Percentiles rank a stretch among this genome's conserved stretches.
phyloP scores from a whole-genome alignment of 2,329 filamentous ascomycete genomes.

The Calonectria honghensis region DNA sequence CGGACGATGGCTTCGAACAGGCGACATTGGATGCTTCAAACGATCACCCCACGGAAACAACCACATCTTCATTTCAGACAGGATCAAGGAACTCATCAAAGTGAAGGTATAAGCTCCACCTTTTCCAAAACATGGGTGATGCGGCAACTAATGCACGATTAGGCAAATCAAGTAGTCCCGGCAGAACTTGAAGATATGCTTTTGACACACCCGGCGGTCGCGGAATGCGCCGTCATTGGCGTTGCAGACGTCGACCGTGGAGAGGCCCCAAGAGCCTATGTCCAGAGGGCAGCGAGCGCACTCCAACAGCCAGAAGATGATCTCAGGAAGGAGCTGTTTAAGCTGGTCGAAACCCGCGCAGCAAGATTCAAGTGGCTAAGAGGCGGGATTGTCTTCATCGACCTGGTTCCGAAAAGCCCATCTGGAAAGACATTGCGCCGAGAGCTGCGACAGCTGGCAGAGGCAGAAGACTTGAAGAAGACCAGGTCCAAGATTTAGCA shows the following conservation, averaged over 20 bases:
- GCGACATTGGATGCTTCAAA: conserved; percentile 10
- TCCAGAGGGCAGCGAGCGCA: neutral
- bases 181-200: conserved; percentile 6
- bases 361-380: conserved; percentile 8
- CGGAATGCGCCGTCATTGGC: conserved; percentile 11
- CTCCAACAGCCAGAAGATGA: neutral
- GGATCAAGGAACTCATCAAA: conserved; percentile 18
- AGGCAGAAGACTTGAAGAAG: neutral
- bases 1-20: neutral
- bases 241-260: neutral
- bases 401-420: conserved; percentile 1
- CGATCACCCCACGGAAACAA: neutral
- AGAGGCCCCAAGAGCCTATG: neutral
- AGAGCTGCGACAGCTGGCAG: neutral
- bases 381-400: conserved; percentile 3
- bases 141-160: neutral
- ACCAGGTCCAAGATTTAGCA: neutral
- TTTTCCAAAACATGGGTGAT: too few relatives aligned
- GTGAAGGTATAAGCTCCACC: neutral
- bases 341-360: neutral
- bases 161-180: conserved; percentile 13
- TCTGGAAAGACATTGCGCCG: conserved; percentile 18
- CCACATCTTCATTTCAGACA: conserved; percentile 13
- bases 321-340: neutral
- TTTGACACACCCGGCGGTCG: neutral